Conservation (phyloP, 2,329 filamentous ascomycete genomes). For the Rosellinia necatrix region DNA sequence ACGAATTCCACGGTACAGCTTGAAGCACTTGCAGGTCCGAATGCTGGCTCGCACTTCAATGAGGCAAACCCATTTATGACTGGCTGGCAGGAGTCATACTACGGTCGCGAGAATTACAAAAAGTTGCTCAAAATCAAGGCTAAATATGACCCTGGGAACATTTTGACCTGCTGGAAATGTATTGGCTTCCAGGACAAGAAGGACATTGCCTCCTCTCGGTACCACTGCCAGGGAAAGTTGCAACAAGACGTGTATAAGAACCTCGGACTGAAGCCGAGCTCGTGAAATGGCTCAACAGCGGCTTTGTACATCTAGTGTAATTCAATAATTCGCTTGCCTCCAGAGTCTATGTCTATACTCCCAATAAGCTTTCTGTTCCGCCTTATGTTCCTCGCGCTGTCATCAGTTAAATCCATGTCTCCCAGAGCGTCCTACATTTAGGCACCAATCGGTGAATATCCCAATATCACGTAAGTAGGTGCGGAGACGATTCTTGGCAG, state of each 20-base stretch:
- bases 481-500: not conserved
- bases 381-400: too few relatives aligned
- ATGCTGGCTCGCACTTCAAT: conserved; percentile 26
- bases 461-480: not conserved
- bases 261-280: conserved; percentile 23
- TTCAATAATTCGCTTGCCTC: not conserved
- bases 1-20: conserved; percentile 26
- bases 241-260: conserved; percentile 26
- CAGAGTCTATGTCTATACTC: not conserved
- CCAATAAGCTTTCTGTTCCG: not conserved
- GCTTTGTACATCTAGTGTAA: not conserved
- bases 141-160: conserved; percentile 25
- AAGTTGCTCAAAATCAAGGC: conserved; percentile 24
- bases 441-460: not conserved
- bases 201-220: conserved; percentile 23
- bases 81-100: conserved; percentile 28
- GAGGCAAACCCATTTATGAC: conserved; percentile 31
- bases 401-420: too few relatives aligned
- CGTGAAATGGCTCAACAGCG: not conserved
- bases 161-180: conserved; percentile 29
- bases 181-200: conserved; percentile 25
- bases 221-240: conserved; percentile 25
- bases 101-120: conserved; percentile 26
- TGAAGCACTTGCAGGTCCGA: conserved; percentile 25
- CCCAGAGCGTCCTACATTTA: not conserved